Base-by-base conservation (phyloP, 208 protist genomes). In the Crithidia sp. region DNA sequence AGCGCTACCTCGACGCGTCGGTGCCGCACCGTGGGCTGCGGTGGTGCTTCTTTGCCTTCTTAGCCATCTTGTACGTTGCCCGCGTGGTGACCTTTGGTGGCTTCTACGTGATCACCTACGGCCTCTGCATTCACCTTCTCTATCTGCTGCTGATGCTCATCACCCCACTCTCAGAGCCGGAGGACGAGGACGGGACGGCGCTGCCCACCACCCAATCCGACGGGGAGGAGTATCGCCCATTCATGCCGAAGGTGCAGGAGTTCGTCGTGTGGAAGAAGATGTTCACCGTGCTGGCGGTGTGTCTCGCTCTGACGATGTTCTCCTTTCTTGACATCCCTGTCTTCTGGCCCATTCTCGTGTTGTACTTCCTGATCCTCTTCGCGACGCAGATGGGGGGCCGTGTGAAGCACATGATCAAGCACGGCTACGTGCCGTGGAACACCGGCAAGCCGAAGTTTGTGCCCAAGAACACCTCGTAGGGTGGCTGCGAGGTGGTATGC, bases 341-440 rank as follows among this genome's bases (percentile, higher is more conserved):
- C 2, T 99, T 97, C 77, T 99, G 98, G 98, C 98, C 98, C n/a
- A 99, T 99, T 67, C 77, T 99, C 16, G 75, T 99, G 7, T 52
- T 99, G 12, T 99, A 99, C 82, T 99, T 99, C 76, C 77, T 99
- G 41, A 52, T 98, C 6, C 84, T 99, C 14, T 98, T 98, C 52
- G 64, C 71, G 12, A 75, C 97, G 14, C 98, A 98, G 50, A 97
- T 99, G 91, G 98, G 96, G 58, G 86, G 82, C 13, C 95, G 98
- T 54, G 98, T 99, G 55, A 81, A 89, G 77, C 97, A 99, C 84
- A 99, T 99, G 98, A 92, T 99, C 28, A 97, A 97, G 77, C 88
- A 99, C 76, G 83, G 93, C 36, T 99, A 99, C 65, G 93, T 97
- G 12, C 93, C 93, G 44, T 96, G 91, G 90, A 95, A 86, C 76